phyloP scores from a whole-genome alignment of 129 eudicot genomes.

The Ambrosia artemisiifolia region DNA sequence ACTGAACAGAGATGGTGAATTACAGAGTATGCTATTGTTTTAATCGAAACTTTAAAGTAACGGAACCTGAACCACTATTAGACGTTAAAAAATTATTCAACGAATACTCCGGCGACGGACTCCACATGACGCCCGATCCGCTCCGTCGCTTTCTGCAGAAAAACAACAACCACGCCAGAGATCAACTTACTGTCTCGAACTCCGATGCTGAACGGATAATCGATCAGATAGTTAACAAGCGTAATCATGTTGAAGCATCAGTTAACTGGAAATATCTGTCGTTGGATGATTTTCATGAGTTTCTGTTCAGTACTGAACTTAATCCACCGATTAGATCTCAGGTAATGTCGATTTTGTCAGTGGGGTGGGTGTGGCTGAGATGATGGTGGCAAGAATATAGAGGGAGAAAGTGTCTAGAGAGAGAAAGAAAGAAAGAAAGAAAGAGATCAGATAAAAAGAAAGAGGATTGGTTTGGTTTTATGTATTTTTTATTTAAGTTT shows the following conservation, averaged over 20 bases:
- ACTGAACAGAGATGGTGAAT: slow-evolving; percentile 45
- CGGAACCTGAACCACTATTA: slow-evolving; percentile 52
- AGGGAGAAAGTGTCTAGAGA: no score
- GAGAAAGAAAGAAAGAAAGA: no score
- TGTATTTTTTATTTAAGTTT: no score
- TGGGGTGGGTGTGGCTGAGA: no score
- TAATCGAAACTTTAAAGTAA: slow-evolving; percentile 48
- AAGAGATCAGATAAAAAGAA: no score
- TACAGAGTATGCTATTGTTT: slow-evolving; percentile 62
- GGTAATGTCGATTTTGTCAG: slow-evolving; percentile 26
- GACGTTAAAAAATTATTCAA: slow-evolving; percentile 52
- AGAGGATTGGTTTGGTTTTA: no score
- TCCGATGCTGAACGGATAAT: slow-evolving; percentile 41
- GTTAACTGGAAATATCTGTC: slow-evolving; percentile 40
- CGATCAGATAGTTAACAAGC: slow-evolving; percentile 47
- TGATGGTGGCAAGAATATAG: no score
- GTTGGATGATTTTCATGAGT: slow-evolving; percentile 67
- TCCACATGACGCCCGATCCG: slow-evolving; percentile 63
- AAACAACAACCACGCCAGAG: slow-evolving; percentile 14
- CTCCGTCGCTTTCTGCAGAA: slow-evolving; percentile 55
- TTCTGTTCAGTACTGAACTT: slow-evolving; percentile 55
- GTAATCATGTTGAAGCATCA: slow-evolving; percentile 47
- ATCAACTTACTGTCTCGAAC: slow-evolving; percentile 19
- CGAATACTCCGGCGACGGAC: slow-evolving; percentile 51
- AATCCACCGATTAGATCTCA: slow-evolving; percentile 57